Evolutionary conservation across 78 protist species (phyloP).

Genomic region (Polysphondylium violaceum): DNA sequence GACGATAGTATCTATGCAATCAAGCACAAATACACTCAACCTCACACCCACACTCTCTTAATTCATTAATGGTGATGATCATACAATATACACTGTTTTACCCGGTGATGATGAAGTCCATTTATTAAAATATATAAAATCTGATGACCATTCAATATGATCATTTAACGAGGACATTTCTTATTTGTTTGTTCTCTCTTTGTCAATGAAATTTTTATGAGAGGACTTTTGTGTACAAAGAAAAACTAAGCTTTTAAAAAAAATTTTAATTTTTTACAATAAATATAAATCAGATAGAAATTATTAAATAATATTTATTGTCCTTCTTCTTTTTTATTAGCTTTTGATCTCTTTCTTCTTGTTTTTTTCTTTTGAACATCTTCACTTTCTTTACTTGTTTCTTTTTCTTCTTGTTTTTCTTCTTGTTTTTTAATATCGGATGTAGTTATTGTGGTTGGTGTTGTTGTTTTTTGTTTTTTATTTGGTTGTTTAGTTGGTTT

Average conservation of each 20-base stretch:
- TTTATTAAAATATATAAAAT: conserved; percentile 7
- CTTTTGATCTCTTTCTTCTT: conserved; percentile 21
- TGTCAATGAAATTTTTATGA: no score
- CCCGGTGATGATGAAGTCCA: conserved; percentile 17
- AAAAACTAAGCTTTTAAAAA: no score
- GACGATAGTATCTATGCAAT: no score
- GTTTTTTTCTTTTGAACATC: conserved; percentile 16
- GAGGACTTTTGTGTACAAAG: no score
- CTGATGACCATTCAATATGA: conserved; percentile 12
- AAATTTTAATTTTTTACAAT: no score
- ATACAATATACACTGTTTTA: conserved; percentile 5
- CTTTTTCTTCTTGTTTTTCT: background rate
- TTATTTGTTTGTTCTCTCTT: no score
- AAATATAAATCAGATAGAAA: no score
- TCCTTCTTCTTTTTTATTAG: background rate
- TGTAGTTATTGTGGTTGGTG: background rate
- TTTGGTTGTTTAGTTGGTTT: background rate
- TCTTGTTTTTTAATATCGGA: conserved; percentile 3
- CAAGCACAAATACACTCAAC: background rate
- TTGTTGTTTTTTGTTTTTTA: background rate
- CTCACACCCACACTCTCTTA: no score
- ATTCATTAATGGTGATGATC: no score
- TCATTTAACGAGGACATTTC: background rate
- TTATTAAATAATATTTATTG: no score
- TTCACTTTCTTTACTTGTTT: conserved; percentile 15